These are phyloP conservation scores for Phytopythium cucurbitacearum DNA, from an alignment of 352 stramenopile species.

Conservation along the genomic window DNA sequence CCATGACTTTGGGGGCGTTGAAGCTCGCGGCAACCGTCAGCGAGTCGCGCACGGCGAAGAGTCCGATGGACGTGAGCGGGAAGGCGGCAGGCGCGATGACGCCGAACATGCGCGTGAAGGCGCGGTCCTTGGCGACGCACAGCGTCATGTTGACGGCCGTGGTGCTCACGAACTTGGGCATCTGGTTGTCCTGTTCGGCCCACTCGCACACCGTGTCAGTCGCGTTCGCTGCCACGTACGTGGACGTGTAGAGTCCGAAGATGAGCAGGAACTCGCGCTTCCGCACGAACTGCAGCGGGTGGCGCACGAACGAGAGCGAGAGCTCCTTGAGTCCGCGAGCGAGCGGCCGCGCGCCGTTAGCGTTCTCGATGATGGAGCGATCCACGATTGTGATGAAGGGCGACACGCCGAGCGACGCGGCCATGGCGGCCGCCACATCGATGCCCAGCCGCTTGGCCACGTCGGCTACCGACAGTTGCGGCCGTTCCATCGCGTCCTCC, in stretches of 20 bases:
- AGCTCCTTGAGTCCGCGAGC: constrained; percentile 63
- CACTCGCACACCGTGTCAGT: constrained; percentile 85
- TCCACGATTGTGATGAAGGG: constrained; percentile 89
- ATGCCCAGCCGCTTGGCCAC: constrained; percentile 52
- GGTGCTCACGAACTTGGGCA: constrained; percentile 87
- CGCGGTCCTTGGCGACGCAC: constrained; percentile 89
- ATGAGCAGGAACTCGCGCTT: constrained; percentile 88
- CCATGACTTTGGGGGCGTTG: constrained; percentile 73
- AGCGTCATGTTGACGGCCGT: constrained; percentile 90
- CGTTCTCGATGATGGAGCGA: constrained; percentile 89
- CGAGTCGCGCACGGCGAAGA: constrained; percentile 87
- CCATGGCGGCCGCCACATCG: constrained; percentile 55
- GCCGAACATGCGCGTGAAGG: constrained; percentile 91
- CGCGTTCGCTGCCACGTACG: constrained; percentile 85
- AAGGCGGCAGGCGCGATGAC: constrained; percentile 74
- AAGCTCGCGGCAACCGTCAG: constrained; percentile 87
- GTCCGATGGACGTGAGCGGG: constrained; percentile 65
- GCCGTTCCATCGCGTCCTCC: constrained; percentile 1
- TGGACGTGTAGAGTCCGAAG: constrained; percentile 88
- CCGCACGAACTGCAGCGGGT: constrained; percentile 78
- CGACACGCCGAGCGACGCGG: constrained; percentile 69
- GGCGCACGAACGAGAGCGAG: constrained; percentile 43
- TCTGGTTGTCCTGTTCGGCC: constrained; percentile 65
- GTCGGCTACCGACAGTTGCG: constrained; percentile 6
- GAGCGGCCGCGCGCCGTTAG: constrained; percentile 64